Base-by-base conservation (phyloP, 2,329 filamentous ascomycete genomes). In the Talaromyces sp. region DNA sequence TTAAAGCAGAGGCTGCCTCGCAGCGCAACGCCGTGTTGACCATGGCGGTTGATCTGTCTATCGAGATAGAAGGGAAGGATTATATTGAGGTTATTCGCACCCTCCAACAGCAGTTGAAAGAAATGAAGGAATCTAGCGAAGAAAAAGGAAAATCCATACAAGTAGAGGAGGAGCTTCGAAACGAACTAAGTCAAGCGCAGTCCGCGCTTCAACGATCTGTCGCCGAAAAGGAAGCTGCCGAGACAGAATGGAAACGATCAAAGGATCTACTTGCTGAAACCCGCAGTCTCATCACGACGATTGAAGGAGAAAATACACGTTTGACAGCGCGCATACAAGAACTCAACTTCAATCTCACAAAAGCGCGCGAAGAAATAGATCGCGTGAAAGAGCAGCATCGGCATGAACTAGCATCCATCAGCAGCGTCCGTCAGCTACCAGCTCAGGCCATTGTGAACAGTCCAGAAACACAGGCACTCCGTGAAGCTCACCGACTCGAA, bases 71-170 rank as follows among this genome's bases (percentile, higher is more conserved):
- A 6, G 68, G 68, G 22, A 74, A 69, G 58, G 69, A 70, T 6
- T 75, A 73, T 57, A 68, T 64, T 22, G 72, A 76, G 41, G 72
- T 77, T n/a, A 62, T 76, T 2, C 71, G 73, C 25, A 52, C 70
- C 41, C 71, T 75, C 48, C 72, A 73, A 50, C 68, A 69, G 53
- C 61, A 72, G 17, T 69, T 65, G 25, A 67, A 65, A 21, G 58
- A 65, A 11, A 60, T 63, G 41, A 56, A 62, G 8, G 5, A 46
- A 15, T 25, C 43, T 11, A 36, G 57, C 13, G 57, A 63, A 5
- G 67, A 61, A 53, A 62, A 65, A 50, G 53, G 52, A 1, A 60
- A 56, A 2, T 37, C 40, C 40, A 39, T 41, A n/a, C 68, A 67
- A 54, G 17, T 65, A 2, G 63, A 66, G 5, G 46, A 52, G 9